phyloP scores from a whole-genome alignment of 192 early-diverging fungal species.

The Linnemannia exigua region DNA sequence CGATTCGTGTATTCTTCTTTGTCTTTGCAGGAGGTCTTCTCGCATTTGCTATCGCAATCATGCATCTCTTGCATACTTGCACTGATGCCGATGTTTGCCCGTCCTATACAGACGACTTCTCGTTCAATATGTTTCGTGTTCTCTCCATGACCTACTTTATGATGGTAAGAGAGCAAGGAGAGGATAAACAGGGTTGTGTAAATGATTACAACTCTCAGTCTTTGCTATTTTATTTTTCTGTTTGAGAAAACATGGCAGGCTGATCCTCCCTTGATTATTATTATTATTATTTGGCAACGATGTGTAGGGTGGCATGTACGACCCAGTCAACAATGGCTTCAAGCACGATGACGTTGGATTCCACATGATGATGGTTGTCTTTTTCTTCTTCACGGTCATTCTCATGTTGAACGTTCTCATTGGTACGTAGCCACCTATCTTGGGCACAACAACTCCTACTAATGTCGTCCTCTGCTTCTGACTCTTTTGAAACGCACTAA shows the following conservation, averaged over 20 bases:
- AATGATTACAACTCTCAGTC: too few relatives aligned
- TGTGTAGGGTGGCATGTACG: conserved; percentile 21
- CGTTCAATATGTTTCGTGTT: neutral
- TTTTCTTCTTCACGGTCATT: conserved; percentile 28
- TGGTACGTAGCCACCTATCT: too few relatives aligned
- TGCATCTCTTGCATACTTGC: conserved; percentile 13
- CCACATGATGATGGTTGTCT: conserved; percentile 16
- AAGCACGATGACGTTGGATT: neutral
- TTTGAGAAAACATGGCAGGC: too few relatives aligned
- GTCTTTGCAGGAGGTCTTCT: conserved; percentile 6
- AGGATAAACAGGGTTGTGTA: too few relatives aligned
- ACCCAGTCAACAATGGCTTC: conserved; percentile 1
- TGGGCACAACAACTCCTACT: too few relatives aligned
- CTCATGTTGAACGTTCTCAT: conserved; percentile 32
- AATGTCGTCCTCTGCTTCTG: neutral
- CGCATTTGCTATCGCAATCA: neutral
- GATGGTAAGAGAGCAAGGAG: too few relatives aligned
- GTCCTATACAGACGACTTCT: neutral
- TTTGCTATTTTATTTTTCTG: too few relatives aligned
- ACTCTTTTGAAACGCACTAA: neutral
- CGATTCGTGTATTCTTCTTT: conserved; percentile 18
- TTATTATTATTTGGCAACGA: too few relatives aligned
- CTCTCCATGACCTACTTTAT: conserved; percentile 26
- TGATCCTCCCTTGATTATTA: too few relatives aligned
- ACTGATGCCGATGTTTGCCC: neutral